Base-by-base conservation (phyloP, 106 monocot species). In the Allium fistulosum region DNA sequence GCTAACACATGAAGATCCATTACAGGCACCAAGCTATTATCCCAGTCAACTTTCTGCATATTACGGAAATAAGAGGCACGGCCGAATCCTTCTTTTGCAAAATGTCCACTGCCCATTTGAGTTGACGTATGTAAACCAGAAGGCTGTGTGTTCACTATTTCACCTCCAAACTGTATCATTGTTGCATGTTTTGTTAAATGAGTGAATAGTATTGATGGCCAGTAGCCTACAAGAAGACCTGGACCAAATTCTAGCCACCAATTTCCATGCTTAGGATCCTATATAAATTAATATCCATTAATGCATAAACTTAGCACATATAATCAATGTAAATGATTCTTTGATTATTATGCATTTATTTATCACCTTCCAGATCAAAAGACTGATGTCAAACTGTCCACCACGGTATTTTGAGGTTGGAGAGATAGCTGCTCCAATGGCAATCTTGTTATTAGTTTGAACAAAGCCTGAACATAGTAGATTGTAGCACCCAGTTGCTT, bases 31-130 rank as follows among this genome's bases (percentile, higher is more conserved):
- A 97, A 64, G 72, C 80, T 97, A 68, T 97, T 97, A 61, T 86
- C 91, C 88, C 84, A 92, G 57, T 97, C 96, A 7, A 97, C 96
- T 0, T 84, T 79, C 69, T 97, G 88, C 15, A 97, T 59, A 62
- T 92, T 92, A 11, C 96, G 80, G 72, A 97, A 97, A 51, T 97
- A 97, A 9, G 92, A 76, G 0, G 96, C 81, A 53, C 67, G 80
- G 59, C 88, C 82, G 49, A 97, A 97, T 1, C 88, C 96, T 49
- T 92, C 86, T 4, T 59, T 58, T 52, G 96, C 72, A 49, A 89
- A 92, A 60, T 87, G 96, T 11, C 96, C 96, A 48, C 92, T 92
- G 15, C 96, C 96, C 96, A 97, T 97, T 69, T 97, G 86, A 3
- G 96, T 97, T 0, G 69, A 72, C 7, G 96, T 88, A 76, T 97